These are phyloP conservation scores for Scutellaria galericulata DNA, from an alignment of 257 asterid species.

Conservation along the genomic window DNA sequence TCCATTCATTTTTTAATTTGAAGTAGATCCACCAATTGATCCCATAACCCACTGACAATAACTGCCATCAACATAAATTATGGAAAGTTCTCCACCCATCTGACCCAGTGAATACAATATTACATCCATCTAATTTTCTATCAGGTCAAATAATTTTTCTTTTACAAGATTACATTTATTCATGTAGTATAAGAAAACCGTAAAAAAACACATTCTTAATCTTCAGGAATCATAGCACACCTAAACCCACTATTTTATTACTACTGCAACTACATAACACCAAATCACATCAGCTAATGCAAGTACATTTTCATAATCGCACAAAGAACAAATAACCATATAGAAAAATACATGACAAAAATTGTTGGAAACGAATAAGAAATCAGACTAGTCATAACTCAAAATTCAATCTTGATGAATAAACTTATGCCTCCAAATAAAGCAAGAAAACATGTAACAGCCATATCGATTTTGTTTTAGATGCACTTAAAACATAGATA, in stretches of 20 bases:
- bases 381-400: not conserved
- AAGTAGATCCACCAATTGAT: not conserved
- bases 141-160: not conserved
- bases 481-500: constrained; percentile 3
- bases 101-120: not conserved
- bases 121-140: not conserved
- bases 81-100: not conserved
- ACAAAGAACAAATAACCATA: not conserved
- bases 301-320: not conserved
- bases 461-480: not conserved
- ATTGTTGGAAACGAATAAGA: not conserved
- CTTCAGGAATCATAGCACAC: not conserved
- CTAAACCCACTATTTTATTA: not conserved
- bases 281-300: not conserved
- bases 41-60: not conserved
- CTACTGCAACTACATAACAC: not conserved
- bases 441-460: not conserved
- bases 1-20: not conserved
- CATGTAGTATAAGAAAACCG: not conserved
- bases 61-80: not conserved
- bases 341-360: not conserved
- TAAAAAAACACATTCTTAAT: not conserved
- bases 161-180: not conserved
- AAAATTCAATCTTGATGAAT: too few species aligned
- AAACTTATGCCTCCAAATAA: not conserved